Base-by-base conservation (phyloP, 345 rosid species). In the Luvunga scandens region DNA sequence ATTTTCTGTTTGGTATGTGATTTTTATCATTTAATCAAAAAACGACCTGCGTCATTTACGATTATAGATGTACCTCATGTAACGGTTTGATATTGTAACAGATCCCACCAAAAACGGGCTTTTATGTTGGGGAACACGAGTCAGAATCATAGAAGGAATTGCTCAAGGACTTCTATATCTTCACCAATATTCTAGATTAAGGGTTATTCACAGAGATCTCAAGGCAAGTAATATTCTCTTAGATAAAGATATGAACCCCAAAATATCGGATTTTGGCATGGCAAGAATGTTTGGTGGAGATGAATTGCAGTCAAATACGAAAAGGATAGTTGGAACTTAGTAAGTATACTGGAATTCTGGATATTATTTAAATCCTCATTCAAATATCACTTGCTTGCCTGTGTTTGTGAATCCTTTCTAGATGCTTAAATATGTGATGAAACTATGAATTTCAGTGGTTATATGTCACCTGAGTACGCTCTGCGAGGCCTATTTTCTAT, bases 251-350 rank as follows among this genome's bases (percentile, higher is more conserved):
- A n/a, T 69, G 48, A 69, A 69, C 19, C 80, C 80, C 9, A 77
- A 69, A 28, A 69, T 77, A 27, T 77, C 80, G 0, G 75, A 77
- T 25, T 77, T 77, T 39, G 80, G 80, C 2, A 8, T 77, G 38
- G 79, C 79, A 56, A 77, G 73, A 68, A 67, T 56, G 12, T 66
- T 77, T 36, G n/a, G 38, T 14, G 71, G 10, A 21, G 71, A 68
- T n/a, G 71, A 39, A 6, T 9, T n/a, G 2, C 19, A 68, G 4
- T 25, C 53, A n/a, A n/a, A 9, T 6, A 76, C 78, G 0, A 67
- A 24, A 7, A 67, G 73, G 57, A 63, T 77, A 7, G 33, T 77
- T 9, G 79, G 79, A 67, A 77, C 79, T 34, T 77, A 67, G 66
- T 77, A 65, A 28, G 61, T 57, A 16, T 13, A 50, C 0, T 50